Base-by-base conservation (phyloP, 2,329 filamentous ascomycete species). In the Xylariaceae sp. region DNA sequence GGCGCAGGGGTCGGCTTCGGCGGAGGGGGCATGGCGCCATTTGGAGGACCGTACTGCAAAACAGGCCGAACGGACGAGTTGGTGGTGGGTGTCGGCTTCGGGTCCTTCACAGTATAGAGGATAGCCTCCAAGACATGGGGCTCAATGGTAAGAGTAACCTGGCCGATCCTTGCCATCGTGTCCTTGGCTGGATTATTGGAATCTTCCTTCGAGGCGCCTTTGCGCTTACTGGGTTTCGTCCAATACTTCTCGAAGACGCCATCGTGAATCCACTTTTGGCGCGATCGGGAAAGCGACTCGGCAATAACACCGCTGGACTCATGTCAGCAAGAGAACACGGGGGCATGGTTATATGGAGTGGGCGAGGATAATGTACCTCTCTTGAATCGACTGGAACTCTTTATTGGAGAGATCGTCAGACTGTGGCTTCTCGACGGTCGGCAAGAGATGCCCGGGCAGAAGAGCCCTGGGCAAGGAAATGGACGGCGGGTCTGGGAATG, bases 41-140 rank as follows among this genome's bases (percentile, higher is more conserved):
- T 84, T 1, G 84, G 83, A 47, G 85, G 85, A 0, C 85, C 85
- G 68, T 88, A 88, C 67, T 88, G 85, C 57, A 88, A 75, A 44
- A 87, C 79, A 2, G 85, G 85, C 49, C 85, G 80, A 60, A 75
- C 73, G 7, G 69, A 66, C 18, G 63, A 61, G 69, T 65, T 58
- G 69, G 74, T 61, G 73, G 75, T 23, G 45, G 75, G 73, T 44
- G 76, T 73, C 53, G 76, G 78, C 64, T 83, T 84, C 6, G 81
- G 78, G 56, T 88, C 86, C 69, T 89, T 88, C 60, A 91, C 85
- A 17, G 83, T 82, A 69, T 82, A 92, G 77, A 92, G 83, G 51
- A 83, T 87, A 13, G 88, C 89, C 65, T 92, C 88, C 66, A 94
- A 84, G 49, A 89, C 83, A 70, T 94, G 89, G 50, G 90, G 90